A percentile compares a stretch with the other conserved stretches of the same genome.
phyloP scores from a whole-genome alignment of 1,284 basidiomycete species.

The Irpex sp. region DNA sequence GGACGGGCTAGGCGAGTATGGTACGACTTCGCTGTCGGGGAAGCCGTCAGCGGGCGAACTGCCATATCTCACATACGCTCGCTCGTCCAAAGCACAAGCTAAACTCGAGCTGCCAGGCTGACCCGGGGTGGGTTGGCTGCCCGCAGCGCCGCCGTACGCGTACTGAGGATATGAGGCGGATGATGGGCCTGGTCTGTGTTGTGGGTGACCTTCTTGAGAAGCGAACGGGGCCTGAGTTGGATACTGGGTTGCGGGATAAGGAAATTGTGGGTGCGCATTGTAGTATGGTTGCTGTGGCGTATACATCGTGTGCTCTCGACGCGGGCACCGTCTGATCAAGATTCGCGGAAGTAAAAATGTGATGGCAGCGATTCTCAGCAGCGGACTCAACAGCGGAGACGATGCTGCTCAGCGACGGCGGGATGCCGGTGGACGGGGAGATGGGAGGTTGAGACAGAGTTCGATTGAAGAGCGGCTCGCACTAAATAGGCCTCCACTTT shows the following conservation, averaged over 20 bases:
- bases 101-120: slow-evolving; percentile 4
- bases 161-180: neutral
- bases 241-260: neutral
- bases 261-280: slow-evolving; percentile 2
- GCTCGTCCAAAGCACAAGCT: slow-evolving; percentile 7
- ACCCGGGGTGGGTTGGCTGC: neutral
- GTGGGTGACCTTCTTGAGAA: neutral
- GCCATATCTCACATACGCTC: neutral
- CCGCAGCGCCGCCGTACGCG: neutral
- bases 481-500: neutral
- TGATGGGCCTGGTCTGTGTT: neutral
- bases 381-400: neutral
- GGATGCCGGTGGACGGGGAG: neutral
- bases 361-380: neutral
- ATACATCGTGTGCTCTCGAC: neutral
- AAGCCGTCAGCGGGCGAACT: neutral
- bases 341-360: slow-evolving; percentile 8
- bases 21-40: slow-evolving; percentile 5
- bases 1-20: neutral
- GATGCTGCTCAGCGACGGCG: neutral
- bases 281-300: neutral
- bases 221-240: neutral
- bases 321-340: neutral
- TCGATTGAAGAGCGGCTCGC: neutral
- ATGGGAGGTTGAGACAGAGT: neutral